Evolutionary conservation across 805 yeast species (phyloP).

Genomic region (Gaillardinia entomophila): DNA sequence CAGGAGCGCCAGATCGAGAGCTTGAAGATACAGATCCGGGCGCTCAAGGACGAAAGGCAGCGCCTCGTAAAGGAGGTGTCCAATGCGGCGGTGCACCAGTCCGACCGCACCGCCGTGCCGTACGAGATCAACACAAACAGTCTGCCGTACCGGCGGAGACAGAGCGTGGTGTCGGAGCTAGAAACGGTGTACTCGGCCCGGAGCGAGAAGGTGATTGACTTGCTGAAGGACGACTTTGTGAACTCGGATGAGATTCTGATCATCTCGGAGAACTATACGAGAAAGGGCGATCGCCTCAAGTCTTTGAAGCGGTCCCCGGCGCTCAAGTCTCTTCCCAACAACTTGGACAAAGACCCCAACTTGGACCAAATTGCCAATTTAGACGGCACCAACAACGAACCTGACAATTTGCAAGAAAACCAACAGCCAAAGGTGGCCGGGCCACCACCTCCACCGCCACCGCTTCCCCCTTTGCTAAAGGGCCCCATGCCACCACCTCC

Average conservation of each 20-base stretch:
- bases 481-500: conserved; percentile 4
- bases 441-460: conserved; percentile 14
- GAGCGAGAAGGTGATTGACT: background rate
- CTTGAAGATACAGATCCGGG: conserved; percentile 17
- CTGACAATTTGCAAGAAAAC: too few relatives aligned
- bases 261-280: conserved; percentile 2
- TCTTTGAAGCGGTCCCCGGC: conserved; percentile 7
- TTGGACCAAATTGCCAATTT: background rate
- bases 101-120: conserved; percentile 6
- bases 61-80: conserved; percentile 1
- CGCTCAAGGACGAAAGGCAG: conserved; percentile 13
- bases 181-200: background rate
- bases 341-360: background rate
- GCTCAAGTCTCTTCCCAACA: too few relatives aligned
- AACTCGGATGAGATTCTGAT: conserved; percentile 7
- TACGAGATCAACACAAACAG: conserved; percentile 3
- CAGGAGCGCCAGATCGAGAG: conserved; percentile 20
- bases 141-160: background rate
- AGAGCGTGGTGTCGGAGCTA: background rate
- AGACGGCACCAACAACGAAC: background rate
- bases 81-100: background rate
- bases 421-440: too few relatives aligned
- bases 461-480: conserved; percentile 3
- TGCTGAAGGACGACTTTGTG: conserved; percentile 1
- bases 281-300: background rate